phyloP scores from a whole-genome alignment of 495 filamentous ascomycete genomes.

The Aspergillus baeticus region DNA sequence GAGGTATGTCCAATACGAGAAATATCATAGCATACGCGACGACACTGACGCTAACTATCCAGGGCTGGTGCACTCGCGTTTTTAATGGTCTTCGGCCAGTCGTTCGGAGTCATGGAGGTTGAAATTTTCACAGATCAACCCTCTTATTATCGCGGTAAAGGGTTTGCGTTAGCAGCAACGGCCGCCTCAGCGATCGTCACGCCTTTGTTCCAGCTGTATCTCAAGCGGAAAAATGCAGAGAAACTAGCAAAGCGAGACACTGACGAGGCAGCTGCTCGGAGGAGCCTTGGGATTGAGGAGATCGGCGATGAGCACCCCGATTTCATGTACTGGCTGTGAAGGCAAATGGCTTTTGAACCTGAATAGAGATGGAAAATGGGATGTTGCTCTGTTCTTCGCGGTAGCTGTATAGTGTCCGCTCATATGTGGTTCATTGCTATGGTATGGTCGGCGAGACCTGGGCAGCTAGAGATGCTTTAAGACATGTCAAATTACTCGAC shows the following conservation, averaged over 20 bases:
- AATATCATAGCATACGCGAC: background rate
- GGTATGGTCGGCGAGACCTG: no score
- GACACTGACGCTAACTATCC: background rate
- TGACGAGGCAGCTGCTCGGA: background rate
- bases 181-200: background rate
- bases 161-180: background rate
- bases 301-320: background rate
- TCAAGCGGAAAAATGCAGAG: background rate
- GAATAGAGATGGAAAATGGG: no score
- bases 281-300: background rate
- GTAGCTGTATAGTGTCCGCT: no score
- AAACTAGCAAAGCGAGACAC: background rate
- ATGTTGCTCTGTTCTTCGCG: no score
- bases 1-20: background rate
- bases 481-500: no score
- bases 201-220: background rate
- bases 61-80: background rate
- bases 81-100: background rate
- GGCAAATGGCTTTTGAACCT: no score
- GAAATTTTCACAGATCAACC: background rate
- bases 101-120: background rate
- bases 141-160: background rate
- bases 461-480: no score
- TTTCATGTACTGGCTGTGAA: background rate
- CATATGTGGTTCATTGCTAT: no score